phyloP scores from a whole-genome alignment of 495 filamentous ascomycete species.

The Neurospora sp. region DNA sequence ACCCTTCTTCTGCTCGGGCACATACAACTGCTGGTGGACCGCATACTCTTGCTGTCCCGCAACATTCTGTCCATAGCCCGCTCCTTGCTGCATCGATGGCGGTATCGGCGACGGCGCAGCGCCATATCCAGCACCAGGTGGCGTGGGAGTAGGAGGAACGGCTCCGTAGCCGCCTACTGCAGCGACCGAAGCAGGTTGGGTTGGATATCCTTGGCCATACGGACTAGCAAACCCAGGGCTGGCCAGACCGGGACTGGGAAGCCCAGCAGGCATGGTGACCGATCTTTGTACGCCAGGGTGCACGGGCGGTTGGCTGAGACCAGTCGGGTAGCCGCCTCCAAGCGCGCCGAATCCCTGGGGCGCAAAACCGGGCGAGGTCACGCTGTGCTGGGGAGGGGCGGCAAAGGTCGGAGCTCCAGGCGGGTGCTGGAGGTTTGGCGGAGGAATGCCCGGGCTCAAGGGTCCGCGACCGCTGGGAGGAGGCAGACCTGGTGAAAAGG shows the following conservation, averaged over 20 bases:
- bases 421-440: slow-evolving; percentile 25
- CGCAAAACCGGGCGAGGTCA: slow-evolving; percentile 31
- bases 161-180: slow-evolving; percentile 14
- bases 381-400: slow-evolving; percentile 27
- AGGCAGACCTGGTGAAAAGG: slow-evolving; percentile 37
- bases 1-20: slow-evolving; percentile 54
- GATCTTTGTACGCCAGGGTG: slow-evolving; percentile 34
- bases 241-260: slow-evolving; percentile 15
- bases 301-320: slow-evolving; percentile 19
- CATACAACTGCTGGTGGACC: slow-evolving; percentile 69
- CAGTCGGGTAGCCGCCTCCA: slow-evolving; percentile 24
- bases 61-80: slow-evolving; percentile 45
- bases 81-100: slow-evolving; percentile 26
- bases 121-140: slow-evolving; percentile 8
- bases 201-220: slow-evolving; percentile 32
- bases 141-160: slow-evolving; percentile 24
- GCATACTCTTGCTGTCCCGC: slow-evolving; percentile 40
- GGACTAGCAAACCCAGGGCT: slow-evolving; percentile 24
- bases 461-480: slow-evolving; percentile 25
- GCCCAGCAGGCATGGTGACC: slow-evolving; percentile 29
- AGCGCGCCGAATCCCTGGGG: slow-evolving; percentile 29
- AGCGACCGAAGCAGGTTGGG: neutral
- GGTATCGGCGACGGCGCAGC: slow-evolving; percentile 21
- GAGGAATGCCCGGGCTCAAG: slow-evolving; percentile 25
- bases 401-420: slow-evolving; percentile 27